phyloP scores from a whole-genome alignment of 2,329 filamentous ascomycete species.

The Apiospora arundinis region DNA sequence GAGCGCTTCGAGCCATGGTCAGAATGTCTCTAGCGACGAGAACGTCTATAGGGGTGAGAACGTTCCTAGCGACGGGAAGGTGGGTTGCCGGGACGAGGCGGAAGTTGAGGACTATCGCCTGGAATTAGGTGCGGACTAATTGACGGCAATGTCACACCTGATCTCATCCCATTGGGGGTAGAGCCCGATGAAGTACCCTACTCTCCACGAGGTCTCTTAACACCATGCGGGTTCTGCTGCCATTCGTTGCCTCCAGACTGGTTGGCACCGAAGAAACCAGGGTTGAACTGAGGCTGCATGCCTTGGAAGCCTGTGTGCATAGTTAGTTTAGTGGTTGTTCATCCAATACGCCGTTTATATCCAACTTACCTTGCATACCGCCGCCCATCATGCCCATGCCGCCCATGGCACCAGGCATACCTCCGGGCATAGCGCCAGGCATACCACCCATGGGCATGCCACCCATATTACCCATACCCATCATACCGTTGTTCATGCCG shows the following conservation, averaged over 20 bases:
- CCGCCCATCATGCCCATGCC: slow-evolving; percentile 29
- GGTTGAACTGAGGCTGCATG: slow-evolving; percentile 41
- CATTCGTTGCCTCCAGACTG: slow-evolving; percentile 42
- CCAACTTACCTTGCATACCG: slow-evolving; percentile 23
- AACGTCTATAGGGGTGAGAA: not conserved
- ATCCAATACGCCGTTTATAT: no score
- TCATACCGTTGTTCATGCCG: slow-evolving; percentile 40
- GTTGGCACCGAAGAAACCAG: slow-evolving; percentile 40
- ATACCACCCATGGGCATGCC: slow-evolving; percentile 24
- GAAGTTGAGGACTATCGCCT: not conserved
- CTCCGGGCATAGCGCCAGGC: slow-evolving; percentile 27
- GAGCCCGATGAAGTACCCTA: slow-evolving; percentile 26
- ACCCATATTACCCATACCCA: slow-evolving; percentile 28
- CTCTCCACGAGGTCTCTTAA: slow-evolving; percentile 41
- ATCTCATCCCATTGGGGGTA: not conserved
- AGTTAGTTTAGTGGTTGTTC: not conserved
- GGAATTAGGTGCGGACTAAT: not conserved
- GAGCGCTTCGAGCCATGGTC: not conserved
- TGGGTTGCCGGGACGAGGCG: not conserved
- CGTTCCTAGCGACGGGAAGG: not conserved
- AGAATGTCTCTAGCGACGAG: not conserved
- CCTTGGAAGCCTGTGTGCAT: slow-evolving; percentile 34
- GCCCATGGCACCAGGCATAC: slow-evolving; percentile 28
- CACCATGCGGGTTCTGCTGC: slow-evolving; percentile 44
- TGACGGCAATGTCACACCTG: not conserved